Evolutionary conservation across 768 basidiomycete genomes (phyloP), one percentile per base, ranked within the genome.

Genomic region (Hygrophoropsis aurantiaca): DNA sequence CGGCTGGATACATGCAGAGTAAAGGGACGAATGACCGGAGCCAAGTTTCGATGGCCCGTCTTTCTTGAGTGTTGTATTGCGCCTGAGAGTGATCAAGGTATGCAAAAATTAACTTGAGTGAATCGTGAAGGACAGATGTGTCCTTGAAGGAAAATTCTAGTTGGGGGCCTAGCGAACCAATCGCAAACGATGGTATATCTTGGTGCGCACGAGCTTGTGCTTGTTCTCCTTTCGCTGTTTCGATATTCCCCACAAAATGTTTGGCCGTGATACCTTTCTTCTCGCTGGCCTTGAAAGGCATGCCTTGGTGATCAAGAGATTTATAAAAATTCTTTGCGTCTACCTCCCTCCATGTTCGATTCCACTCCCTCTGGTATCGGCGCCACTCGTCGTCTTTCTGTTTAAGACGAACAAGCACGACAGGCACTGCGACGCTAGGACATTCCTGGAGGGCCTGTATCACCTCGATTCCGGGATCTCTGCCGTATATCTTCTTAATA

Each of bases 321-420:
- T 95, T 97, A 82, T 97, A 95, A 64, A 94, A 98, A 72, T 98
- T 98, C 71, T 93, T 94, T 46, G 87, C 86, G 58, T 99, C 93
- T 40, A 94, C 88, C 64, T 97, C 95, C 42, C 93, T 79, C 97
- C 97, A 98, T 13, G 93, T 94, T 50, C 88, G 81, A 69, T 87
- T 91, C 92, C 93, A 98, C 66, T 97, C 94, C 23, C 95, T 79
- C 65, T 94, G 90, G 23, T 88, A 84, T 25, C 90, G 79, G 59
- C 91, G 84, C 97, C 97, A 99, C 62, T 99, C 97, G 51, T 97
- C 94, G 64, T 97, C 90, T 66, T 94, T 97, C 62, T 84, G 82
- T 72, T 91, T 94, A 37, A 99, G 74, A 9, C 97, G 83, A 35
- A 79, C 74, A 2, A 98, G 80, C 5, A 97, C 90, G 49, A 98